Percentiles rank a stretch among this genome's conserved stretches.
phyloP scores from a whole-genome alignment of 1,284 basidiomycete genomes.

The Heterobasidion annosum region DNA sequence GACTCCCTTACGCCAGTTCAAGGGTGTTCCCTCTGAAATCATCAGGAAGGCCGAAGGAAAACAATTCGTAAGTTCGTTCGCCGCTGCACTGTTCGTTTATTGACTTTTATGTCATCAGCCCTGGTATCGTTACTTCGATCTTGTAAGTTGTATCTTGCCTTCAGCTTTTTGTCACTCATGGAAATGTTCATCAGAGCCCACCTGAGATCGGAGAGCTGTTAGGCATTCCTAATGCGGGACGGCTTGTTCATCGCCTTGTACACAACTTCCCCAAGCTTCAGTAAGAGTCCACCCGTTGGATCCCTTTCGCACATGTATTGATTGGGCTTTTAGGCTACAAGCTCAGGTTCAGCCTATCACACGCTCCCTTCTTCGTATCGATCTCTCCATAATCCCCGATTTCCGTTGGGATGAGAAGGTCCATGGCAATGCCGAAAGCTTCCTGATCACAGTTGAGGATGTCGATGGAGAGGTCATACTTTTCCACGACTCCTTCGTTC shows the following conservation, averaged over 20 bases:
- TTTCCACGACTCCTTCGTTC: slow-evolving; percentile 89
- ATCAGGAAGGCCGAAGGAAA: slow-evolving; percentile 93
- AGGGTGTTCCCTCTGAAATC: slow-evolving; percentile 80
- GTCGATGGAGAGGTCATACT: slow-evolving; percentile 95
- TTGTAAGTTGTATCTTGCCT: slow-evolving; percentile 33
- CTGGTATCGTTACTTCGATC: slow-evolving; percentile 94
- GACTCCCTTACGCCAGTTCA: slow-evolving; percentile 96
- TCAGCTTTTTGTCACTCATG: background rate
- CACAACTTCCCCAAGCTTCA: slow-evolving; percentile 96
- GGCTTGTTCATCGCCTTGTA: slow-evolving; percentile 89
- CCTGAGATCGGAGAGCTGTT: slow-evolving; percentile 92
- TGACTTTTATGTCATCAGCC: slow-evolving; percentile 38
- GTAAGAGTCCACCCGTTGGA: slow-evolving; percentile 31
- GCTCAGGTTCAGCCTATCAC: slow-evolving; percentile 95
- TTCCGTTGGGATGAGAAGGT: slow-evolving; percentile 97
- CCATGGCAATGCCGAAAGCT: slow-evolving; percentile 82
- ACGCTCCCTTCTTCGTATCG: slow-evolving; percentile 79
- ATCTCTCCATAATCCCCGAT: slow-evolving; percentile 88
- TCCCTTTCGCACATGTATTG: slow-evolving; percentile 1
- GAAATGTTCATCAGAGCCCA: slow-evolving; percentile 35
- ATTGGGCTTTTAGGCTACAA: slow-evolving; percentile 51
- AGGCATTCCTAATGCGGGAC: slow-evolving; percentile 87
- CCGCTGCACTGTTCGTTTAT: background rate
- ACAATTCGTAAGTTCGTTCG: slow-evolving; percentile 68
- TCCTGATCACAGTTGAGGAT: slow-evolving; percentile 93